Base-by-base conservation (phyloP, 2,329 filamentous ascomycete species). In the Calonectria fujianensis region DNA sequence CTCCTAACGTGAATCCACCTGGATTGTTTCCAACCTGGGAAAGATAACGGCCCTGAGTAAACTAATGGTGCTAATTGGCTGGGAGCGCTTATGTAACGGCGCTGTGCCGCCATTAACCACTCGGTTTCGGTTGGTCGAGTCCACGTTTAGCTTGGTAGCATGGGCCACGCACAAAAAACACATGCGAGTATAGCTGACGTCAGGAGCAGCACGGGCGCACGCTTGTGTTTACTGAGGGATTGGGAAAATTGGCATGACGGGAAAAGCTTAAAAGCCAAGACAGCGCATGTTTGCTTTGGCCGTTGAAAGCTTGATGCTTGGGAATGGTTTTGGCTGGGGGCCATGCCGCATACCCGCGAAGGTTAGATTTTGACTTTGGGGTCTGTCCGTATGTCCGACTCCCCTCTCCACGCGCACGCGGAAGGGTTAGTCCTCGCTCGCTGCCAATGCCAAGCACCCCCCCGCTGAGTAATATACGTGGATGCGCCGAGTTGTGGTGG, bases 391-490 rank as follows among this genome's bases (percentile, higher is more conserved):
- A 41, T 63, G 35, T 63, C 57, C 57, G 57, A 57, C 57, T 24
- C 24, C 14, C 29, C 4, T 8, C 10, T 16, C 54, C 35, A 61
- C 35, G 24, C 14, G 7, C 20, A 20, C 24, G 24, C 24, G 27
- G 52, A 24, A 35, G 31, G 31, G 51, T 20, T 54, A 29, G 51
- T 29, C 51, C 51, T 32, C 16, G 51, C 18, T 24, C 24, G 24
- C 24, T 24, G 24, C 24, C 24, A 24, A 24, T 35, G 9, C 18
- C 32, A 39, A 14, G 54, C 37, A 13, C 29, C 18, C 35, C 54
- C 32, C 24, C 57, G 57, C 57, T 63, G 57, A 63, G 57, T 63
- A 63, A 45, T 63, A 61, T 41, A 63, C 57, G 57, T 39, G 57
- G 39, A 63, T 35, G 32, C 32, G 9, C 32, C 32, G 32, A 35